Evolutionary conservation across 768 basidiomycete genomes (phyloP), one percentile per base, ranked within the genome.

Genomic region (Lanmaoa rubissima): DNA sequence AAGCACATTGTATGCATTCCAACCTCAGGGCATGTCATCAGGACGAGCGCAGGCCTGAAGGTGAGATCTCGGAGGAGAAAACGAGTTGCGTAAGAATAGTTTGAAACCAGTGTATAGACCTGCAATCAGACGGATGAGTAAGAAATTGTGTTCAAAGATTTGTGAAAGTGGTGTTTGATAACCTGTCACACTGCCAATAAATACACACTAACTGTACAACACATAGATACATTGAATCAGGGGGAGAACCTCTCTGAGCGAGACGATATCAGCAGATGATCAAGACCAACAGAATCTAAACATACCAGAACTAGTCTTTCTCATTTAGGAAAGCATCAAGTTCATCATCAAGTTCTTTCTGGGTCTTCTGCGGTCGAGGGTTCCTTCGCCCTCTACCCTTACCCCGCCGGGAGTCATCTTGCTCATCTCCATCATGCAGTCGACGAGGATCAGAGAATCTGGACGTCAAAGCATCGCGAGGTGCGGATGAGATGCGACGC

Each of bases 331-430:
- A 92, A 16, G 87, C 86, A 34, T 93, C 91, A 46, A 93, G 75
- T 65, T 94, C 91, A 48, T 86, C 89, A 60, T 94, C 91, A 38
- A 94, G 75, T 62, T 93, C 89, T 71, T 88, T 82, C 66, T 85
- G 85, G 1, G 83, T 88, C 70, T 83, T 84, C 55, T 69, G 78
- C 24, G 78, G 74, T 12, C 78, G 75, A 57, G 71, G 66, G 56
- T 69, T 68, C 55, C 76, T 76, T 43, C 79, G 74, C 39, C 74
- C 70, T 54, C 74, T 65, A 62, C 72, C 65, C 60, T 61, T 66
- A 62, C 59, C 55, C 64, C 64, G 60, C 51, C 69, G 52, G 64
- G 58, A 60, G 60, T 67, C 61, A 64, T 65, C 52, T 55, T 61
- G 58, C 35, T 64, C 67, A 55, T 69, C 60, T 54, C 55, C 63